Evolutionary conservation across 129 eudicot species (phyloP).

Genomic region (Flaveria robusta): DNA sequence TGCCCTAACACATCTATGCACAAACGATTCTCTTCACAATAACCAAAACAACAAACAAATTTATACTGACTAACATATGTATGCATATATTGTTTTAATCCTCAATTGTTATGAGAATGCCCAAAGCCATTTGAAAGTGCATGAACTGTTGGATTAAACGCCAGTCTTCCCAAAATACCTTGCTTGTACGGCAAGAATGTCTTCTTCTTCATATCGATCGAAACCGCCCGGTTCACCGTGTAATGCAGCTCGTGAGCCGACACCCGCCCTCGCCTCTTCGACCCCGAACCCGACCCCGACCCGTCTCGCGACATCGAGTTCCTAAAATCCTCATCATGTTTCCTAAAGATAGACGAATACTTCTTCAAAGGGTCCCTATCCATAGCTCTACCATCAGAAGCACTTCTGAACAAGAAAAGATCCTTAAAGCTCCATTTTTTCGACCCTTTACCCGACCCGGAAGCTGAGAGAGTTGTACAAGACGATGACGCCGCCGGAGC

Average conservation of each 20-base stretch:
- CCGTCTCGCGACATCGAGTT: slow-evolving; percentile 43
- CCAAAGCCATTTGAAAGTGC: slow-evolving; percentile 84
- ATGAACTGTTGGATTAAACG: slow-evolving; percentile 71
- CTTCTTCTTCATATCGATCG: slow-evolving; percentile 77
- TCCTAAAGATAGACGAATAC: slow-evolving; percentile 45
- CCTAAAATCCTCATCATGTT: slow-evolving; percentile 45
- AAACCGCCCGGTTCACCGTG: slow-evolving; percentile 69
- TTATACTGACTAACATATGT: neutral
- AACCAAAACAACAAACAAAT: slow-evolving; percentile 35
- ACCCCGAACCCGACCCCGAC: slow-evolving; percentile 43
- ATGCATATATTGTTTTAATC: neutral
- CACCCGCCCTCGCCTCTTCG: slow-evolving; percentile 54
- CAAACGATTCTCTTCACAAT: slow-evolving; percentile 31
- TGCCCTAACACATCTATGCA: slow-evolving; percentile 20
- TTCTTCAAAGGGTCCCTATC: slow-evolving; percentile 75
- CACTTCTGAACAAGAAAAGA: slow-evolving; percentile 81
- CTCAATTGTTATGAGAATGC: slow-evolving; percentile 35
- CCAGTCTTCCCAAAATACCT: slow-evolving; percentile 74
- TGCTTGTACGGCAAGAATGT: slow-evolving; percentile 92
- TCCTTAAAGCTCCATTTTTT: slow-evolving; percentile 74
- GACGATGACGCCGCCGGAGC: neutral
- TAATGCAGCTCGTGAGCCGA: slow-evolving; percentile 96
- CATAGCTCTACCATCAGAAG: slow-evolving; percentile 84
- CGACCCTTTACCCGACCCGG: slow-evolving; percentile 38
- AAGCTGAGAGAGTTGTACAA: slow-evolving; percentile 33